Evolutionary conservation across 805 yeast species (phyloP), one percentile per base, ranked within the genome.

Genomic region (Sugiyamaella mastotermitis): DNA sequence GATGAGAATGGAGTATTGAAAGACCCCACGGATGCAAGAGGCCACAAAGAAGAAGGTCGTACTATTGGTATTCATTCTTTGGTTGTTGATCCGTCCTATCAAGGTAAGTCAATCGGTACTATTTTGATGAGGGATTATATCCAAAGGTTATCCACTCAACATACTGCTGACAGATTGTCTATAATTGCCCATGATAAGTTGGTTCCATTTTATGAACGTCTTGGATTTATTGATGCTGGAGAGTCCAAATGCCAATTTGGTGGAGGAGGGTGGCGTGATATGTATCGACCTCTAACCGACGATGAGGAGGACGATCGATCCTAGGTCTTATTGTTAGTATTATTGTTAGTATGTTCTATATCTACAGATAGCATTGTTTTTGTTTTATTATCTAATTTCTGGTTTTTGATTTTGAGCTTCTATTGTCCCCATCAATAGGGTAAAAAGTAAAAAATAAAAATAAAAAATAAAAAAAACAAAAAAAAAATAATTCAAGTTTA

Each of bases 121-220:
- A 66, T 87, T 42, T 64, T 90, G 54, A 61, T 90, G 52, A 86
- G 83, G 50, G 98, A 90, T 62, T 92, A 84, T 63, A 73, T 88
- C 45, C 97, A 92, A 60, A 84, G 90, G 56, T 66, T 90, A 60
- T 76, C 85, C 34, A 86, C 86, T 57, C 94, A 87, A 57, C 85
- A 79, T 49, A 78, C 86, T 45, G 96, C 92, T 32, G 83, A 78
- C 50, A 72, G 76, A 52, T 78, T 90, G 35, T 74, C 78, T 5
- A 67, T 90, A 22, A 71, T 90, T 43, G 83, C 87, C 21, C 86
- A 83, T 53, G 72, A 76, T 33, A 65, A 70, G 17, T 68, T 86
- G 52, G 62, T 79, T 14, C 80, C 82, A 15, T 88, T 88, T 60
- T 90, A 90, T 64, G 79, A 77, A 52, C 75, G 80, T 50, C 70